Conservation (phyloP, 108 stramenopile species). For the Skeletonema potamos region DNA sequence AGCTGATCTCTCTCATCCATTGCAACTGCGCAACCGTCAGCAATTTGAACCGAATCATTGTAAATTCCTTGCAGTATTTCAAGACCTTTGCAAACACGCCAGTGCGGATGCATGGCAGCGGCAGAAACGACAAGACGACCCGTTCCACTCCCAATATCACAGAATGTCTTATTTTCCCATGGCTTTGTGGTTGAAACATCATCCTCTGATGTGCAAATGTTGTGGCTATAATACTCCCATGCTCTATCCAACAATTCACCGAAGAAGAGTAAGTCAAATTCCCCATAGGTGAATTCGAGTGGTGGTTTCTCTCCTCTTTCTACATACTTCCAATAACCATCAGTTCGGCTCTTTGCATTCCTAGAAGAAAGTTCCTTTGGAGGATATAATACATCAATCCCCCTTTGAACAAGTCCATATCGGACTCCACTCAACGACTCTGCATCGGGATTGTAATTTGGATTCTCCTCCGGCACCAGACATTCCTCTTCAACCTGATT, state of each 20-base stretch:
- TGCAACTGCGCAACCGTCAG: slow-evolving; percentile 19
- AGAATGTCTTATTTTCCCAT: slow-evolving; percentile 59
- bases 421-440: slow-evolving; percentile 38
- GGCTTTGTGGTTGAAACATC: background rate
- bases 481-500: slow-evolving; percentile 5
- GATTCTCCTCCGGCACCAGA: slow-evolving; percentile 14
- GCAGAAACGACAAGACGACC: slow-evolving; percentile 76
- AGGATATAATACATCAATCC: slow-evolving; percentile 63
- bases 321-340: slow-evolving; percentile 84
- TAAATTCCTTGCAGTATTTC: slow-evolving; percentile 69
- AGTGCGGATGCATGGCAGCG: slow-evolving; percentile 69
- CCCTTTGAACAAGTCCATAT: slow-evolving; percentile 31
- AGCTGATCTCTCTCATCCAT: background rate
- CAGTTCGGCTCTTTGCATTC: slow-evolving; percentile 73
- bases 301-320: slow-evolving; percentile 67
- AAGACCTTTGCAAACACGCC: slow-evolving; percentile 64
- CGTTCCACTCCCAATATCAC: slow-evolving; percentile 79
- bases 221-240: slow-evolving; percentile 20
- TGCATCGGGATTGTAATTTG: slow-evolving; percentile 30
- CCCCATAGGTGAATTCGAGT: slow-evolving; percentile 72
- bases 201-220: background rate
- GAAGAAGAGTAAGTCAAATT: slow-evolving; percentile 81
- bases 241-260: slow-evolving; percentile 60
- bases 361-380: slow-evolving; percentile 50
- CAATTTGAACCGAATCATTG: slow-evolving; percentile 46